Base-by-base conservation (phyloP, 225 moss, liverwort and hornwort species). In the Bryoerythrophyllum caledonicum region DNA sequence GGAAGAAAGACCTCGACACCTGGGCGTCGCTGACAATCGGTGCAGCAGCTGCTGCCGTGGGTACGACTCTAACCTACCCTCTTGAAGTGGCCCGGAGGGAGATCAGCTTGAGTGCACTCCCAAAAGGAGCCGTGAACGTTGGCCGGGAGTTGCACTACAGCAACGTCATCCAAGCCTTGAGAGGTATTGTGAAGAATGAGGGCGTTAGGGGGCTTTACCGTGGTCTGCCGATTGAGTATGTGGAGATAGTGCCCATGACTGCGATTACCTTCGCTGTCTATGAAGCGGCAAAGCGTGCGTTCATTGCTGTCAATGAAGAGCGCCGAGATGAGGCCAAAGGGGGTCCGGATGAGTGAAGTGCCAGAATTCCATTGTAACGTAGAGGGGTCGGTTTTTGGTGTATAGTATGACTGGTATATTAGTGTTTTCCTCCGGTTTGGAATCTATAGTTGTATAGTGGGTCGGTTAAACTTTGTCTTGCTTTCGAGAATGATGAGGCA, bases 191-290 rank as follows among this genome's bases (percentile, higher is more conserved):
- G 17, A 37, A 84, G 62, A 62, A 79, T 21, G 87, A 89, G 35
- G 97, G 97, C 3, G 0, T 86, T 0, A 68, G 67, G 0, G 94
- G 86, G 20, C 89, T 99, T 4, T 99, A 76, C 82, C 91, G 93
- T 5, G 94, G 97, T 8, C 67, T 94, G 60, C 62, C 84, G 1
- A 14, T 89, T 16, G 88, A 89, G 17, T 76, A 23, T 46, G 65
- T 89, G 16, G 79, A 94, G 78, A 82, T 94, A 40, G 82, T 94
- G 67, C 94, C 97, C 5, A 68, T 78, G 78, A 93, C 93, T 0
- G 97, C 97, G 43, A 0, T 94, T 4, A 78, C 91, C 1, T 99
- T 99, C 64, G 73, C 84, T 66, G 93, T 89, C 8, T 99, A 94
- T 69, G 97, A 99, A 78, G 67, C 81, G 0, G 89, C 93, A 28